phyloP scores from a whole-genome alignment of 192 early-diverging fungal genomes.

The Coemansia sp. region DNA sequence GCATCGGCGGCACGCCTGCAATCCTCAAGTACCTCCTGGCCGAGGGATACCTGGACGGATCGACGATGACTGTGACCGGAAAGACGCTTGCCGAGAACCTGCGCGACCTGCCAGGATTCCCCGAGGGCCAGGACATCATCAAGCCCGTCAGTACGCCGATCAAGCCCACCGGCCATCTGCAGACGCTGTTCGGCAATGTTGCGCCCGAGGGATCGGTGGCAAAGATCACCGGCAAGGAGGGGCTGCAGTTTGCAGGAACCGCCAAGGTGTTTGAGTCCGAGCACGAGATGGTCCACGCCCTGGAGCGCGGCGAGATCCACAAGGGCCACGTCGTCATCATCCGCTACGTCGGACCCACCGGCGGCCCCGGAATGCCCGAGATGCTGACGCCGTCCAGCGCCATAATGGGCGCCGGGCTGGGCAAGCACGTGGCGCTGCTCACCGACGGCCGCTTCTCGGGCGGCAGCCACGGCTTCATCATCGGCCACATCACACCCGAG shows the following conservation, averaged over 20 bases:
- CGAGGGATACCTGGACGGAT: conserved; percentile 83
- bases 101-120: conserved; percentile 68
- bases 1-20: conserved; percentile 91
- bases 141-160: conserved; percentile 80
- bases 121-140: conserved; percentile 82
- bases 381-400: conserved; percentile 98
- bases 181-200: conserved; percentile 91
- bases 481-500: conserved; percentile 98
- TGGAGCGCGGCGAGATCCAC: conserved; percentile 83
- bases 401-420: conserved; percentile 99
- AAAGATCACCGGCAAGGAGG: conserved; percentile 99
- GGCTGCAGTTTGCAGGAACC: conserved; percentile 80
- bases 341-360: conserved; percentile 97
- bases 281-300: conserved; percentile 84
- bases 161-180: conserved; percentile 93
- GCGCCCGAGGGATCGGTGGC: conserved; percentile 96
- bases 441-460: conserved; percentile 99
- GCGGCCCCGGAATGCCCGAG: conserved; percentile 99
- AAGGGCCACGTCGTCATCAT: conserved; percentile 95
- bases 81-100: conserved; percentile 97
- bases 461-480: conserved; percentile 97
- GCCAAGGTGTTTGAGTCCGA: conserved; percentile 94
- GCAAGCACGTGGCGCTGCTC: conserved; percentile 93
- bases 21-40: conserved; percentile 92
- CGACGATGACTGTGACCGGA: conserved; percentile 93